phyloP scores from a whole-genome alignment of 1,284 basidiomycete genomes.

The Volvariella volvacea region DNA sequence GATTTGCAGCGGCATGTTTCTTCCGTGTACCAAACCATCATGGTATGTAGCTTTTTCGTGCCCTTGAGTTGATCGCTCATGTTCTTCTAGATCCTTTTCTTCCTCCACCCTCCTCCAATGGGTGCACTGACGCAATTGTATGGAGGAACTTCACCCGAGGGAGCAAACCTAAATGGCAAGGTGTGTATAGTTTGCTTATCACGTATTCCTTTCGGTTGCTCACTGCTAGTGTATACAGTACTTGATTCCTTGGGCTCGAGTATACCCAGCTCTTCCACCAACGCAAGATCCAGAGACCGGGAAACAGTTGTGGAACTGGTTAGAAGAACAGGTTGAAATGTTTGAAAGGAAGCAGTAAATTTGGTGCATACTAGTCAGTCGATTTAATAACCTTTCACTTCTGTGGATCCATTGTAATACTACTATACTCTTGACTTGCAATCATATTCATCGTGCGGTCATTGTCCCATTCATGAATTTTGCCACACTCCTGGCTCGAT shows the following conservation, averaged over 20 bases:
- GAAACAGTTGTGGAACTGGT: slow-evolving; percentile 35
- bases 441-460: no score
- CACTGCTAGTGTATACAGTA: no score
- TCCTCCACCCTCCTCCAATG: slow-evolving; percentile 4
- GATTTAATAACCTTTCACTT: no score
- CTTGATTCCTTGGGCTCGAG: slow-evolving; percentile 38
- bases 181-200: slow-evolving; percentile 17
- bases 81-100: background rate
- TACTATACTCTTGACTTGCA: no score
- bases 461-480: no score
- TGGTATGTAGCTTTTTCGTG: background rate
- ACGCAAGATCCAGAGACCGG: slow-evolving; percentile 27
- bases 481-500: no score
- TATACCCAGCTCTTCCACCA: slow-evolving; percentile 20
- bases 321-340: slow-evolving; percentile 31
- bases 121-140: slow-evolving; percentile 49
- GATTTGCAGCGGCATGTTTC: slow-evolving; percentile 33
- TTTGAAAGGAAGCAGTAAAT: no score
- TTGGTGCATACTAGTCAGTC: no score
- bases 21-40: no score
- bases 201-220: background rate
- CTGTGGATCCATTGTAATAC: no score
- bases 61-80: no score
- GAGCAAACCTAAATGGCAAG: slow-evolving; percentile 36
- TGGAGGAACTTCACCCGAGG: slow-evolving; percentile 40